Conservation (phyloP, 2,329 filamentous ascomycete species). For the Ophiostoma sp. region DNA sequence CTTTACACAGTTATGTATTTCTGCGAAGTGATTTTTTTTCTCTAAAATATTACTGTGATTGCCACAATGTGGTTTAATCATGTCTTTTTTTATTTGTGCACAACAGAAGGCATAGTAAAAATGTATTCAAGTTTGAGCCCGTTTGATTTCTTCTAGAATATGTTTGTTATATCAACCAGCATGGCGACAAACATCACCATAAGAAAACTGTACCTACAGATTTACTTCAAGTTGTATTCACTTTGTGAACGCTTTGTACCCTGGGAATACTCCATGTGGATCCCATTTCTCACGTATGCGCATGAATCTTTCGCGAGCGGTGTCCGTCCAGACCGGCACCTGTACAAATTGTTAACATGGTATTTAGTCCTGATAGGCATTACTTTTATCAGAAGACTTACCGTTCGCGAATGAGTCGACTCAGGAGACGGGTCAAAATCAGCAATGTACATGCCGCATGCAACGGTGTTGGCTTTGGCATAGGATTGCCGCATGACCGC, state of each 20-base stretch:
- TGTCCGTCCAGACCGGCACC: not conserved
- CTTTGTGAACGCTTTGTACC: not conserved
- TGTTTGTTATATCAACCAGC: too few relatives aligned
- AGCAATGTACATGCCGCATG: not conserved
- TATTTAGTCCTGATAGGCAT: not conserved
- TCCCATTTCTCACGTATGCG: not conserved
- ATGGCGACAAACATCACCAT: too few relatives aligned
- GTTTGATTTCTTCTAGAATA: too few relatives aligned
- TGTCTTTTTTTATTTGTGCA: too few relatives aligned
- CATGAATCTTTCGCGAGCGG: not conserved
- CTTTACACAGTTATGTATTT: too few relatives aligned
- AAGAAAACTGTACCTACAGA: too few relatives aligned
- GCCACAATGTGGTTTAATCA: too few relatives aligned
- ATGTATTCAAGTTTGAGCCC: too few relatives aligned
- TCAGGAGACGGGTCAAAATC: not conserved
- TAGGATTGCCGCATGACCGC: not conserved
- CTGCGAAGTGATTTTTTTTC: too few relatives aligned
- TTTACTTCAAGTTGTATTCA: too few relatives aligned
- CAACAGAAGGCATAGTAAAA: too few relatives aligned
- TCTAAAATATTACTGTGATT: too few relatives aligned
- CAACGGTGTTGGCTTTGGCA: not conserved
- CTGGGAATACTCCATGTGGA: not conserved
- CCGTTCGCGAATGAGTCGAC: not conserved
- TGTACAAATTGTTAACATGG: not conserved
- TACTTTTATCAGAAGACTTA: not conserved